A percentile compares a stretch with the other conserved stretches of the same genome.
Evolutionary conservation across 2,329 filamentous ascomycete species (phyloP).

Genomic region (Arthrobotrys entomopaga): DNA sequence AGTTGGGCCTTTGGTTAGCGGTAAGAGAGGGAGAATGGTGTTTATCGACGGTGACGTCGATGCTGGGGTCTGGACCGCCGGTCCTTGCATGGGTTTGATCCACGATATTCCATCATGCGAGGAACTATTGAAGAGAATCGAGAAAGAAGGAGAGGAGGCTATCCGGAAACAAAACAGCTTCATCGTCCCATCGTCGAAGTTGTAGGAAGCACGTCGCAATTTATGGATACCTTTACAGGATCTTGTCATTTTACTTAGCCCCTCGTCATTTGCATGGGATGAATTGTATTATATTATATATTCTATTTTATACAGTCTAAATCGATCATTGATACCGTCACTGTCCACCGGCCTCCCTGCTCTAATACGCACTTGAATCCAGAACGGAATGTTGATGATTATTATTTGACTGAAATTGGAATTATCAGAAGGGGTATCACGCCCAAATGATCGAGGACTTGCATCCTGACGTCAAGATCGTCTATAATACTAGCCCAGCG

Average conservation of each 20-base stretch:
- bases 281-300: conserved; percentile 32
- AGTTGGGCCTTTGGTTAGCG: conserved; percentile 85
- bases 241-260: background rate
- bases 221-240: conserved; percentile 12
- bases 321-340: background rate
- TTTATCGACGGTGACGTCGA: conserved; percentile 92
- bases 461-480: conserved; percentile 5
- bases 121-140: conserved; percentile 75
- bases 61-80: conserved; percentile 94
- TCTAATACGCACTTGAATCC: too few species aligned
- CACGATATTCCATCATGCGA: conserved; percentile 83
- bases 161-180: conserved; percentile 71
- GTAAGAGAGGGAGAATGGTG: conserved; percentile 88
- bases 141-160: conserved; percentile 77
- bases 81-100: conserved; percentile 90
- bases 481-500: conserved; percentile 18
- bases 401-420: conserved; percentile 7
- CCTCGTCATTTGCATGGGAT: conserved; percentile 10
- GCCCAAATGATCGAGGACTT: conserved; percentile 12
- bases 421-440: conserved; percentile 12
- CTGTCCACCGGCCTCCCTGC: too few species aligned
- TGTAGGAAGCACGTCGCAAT: conserved; percentile 62
- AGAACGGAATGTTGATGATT: background rate
- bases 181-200: conserved; percentile 69
- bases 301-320: conserved; percentile 9